Conservation (phyloP, 2,329 filamentous ascomycete species). For the Aspergillus luchuensis region DNA sequence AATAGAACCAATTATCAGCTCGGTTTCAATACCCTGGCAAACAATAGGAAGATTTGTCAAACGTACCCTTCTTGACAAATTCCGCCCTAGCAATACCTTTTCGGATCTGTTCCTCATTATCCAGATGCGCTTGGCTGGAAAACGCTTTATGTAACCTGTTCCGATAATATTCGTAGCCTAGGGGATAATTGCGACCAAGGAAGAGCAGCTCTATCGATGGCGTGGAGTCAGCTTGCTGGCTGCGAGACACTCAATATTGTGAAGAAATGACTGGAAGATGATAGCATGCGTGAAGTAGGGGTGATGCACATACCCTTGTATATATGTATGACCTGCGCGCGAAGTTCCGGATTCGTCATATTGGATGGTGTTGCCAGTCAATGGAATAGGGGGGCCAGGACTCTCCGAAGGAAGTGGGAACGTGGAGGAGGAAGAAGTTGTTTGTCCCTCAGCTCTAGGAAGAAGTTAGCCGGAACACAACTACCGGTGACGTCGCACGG, state of each 20-base stretch:
- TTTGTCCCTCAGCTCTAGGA: conserved; percentile 4
- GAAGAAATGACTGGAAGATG: no score
- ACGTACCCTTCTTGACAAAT: conserved; percentile 84
- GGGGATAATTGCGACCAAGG: conserved; percentile 82
- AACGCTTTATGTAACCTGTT: conserved; percentile 83
- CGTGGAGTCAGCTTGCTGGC: neutral
- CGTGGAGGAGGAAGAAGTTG: conserved; percentile 5
- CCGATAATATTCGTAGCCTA: conserved; percentile 81
- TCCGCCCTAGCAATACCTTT: conserved; percentile 75
- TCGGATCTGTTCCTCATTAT: conserved; percentile 73
- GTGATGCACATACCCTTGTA: conserved; percentile 71
- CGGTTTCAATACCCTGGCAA: neutral
- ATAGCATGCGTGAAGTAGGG: no score
- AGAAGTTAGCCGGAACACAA: neutral
- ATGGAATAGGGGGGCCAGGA: no score
- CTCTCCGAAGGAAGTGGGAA: neutral
- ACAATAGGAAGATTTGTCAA: neutral
- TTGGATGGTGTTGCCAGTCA: conserved; percentile 13
- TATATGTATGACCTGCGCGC: conserved; percentile 76
- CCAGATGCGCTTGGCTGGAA: conserved; percentile 68
- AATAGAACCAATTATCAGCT: conserved; percentile 5
- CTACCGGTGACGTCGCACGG: conserved; percentile 12
- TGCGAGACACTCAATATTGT: neutral
- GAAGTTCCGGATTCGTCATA: conserved; percentile 60
- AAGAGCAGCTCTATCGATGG: conserved; percentile 71